Evolutionary conservation across 75 land plant genomes (phyloP), one percentile per base, ranked within the genome.

Genomic region (Azolla pinnata): DNA sequence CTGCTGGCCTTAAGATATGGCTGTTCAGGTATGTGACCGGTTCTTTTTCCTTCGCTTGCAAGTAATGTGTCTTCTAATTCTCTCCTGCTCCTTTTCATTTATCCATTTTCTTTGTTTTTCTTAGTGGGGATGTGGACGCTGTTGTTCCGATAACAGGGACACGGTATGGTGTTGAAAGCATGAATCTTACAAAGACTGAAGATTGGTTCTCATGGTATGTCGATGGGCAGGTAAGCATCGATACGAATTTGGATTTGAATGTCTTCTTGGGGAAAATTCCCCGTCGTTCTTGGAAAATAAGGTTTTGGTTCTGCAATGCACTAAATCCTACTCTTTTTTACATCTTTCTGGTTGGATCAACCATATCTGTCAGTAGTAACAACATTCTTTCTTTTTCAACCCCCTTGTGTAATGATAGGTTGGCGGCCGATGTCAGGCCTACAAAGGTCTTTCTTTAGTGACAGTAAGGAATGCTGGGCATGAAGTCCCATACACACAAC

Each of bases 391-490:
- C n/a, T n/a, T n/a, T n/a, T n/a, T n/a, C n/a, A n/a, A n/a, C n/a
- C n/a, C n/a, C n/a, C n/a, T 8, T 48, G 4, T 48, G 21, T 48
- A 7, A 48, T 29, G 16, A 23, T 70, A 86, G 87, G 87, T 86
- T 0, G 86, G 67, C 44, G 88, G 88, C 23, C 69, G 84, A 59
- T 60, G 69, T 12, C 48, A 71, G 34, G 70, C 66, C 46, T 84
- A 84, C 31, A 59, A 84, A 50, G 87, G 91, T 0, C 45, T 87
- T 61, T 78, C 77, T 14, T 45, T 67, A 31, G 70, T 75, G 54
- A 81, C 88, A 59, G 71, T 87, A 17, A 75, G 91, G 54, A 88
- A 88, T 27, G 91, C 91, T 26, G 91, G 91, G n/a, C 91, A 87
- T 60, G 59, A 85, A 67, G 91, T 87, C 4, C 91, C 91, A 4